Percentiles rank a stretch among this genome's conserved stretches.
These are phyloP conservation scores for Rosa chinensis DNA, from an alignment of 306 rosid species.

Conservation along the genomic window DNA sequence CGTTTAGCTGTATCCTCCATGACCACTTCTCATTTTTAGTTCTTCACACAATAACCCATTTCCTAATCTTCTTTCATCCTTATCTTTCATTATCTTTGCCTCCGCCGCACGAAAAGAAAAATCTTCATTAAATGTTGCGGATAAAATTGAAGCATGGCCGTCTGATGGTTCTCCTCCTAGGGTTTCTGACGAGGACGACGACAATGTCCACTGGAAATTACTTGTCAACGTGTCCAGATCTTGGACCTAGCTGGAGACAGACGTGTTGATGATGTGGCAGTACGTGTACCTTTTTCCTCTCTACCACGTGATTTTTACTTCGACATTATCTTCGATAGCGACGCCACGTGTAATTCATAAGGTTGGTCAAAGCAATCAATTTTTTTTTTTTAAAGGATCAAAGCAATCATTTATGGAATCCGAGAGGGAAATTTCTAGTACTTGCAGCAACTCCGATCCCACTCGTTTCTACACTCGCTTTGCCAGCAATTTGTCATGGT, in stretches of 20 bases:
- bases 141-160: background rate
- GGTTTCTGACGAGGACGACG: background rate
- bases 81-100: background rate
- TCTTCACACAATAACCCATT: background rate
- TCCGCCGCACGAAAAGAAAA: background rate
- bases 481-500: background rate
- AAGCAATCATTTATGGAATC: constrained; percentile 22
- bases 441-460: background rate
- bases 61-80: background rate
- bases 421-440: background rate
- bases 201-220: background rate
- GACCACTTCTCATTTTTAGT: constrained; percentile 6
- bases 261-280: constrained; percentile 32
- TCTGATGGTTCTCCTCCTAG: background rate
- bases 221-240: constrained; percentile 31
- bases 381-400: background rate
- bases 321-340: background rate
- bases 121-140: background rate
- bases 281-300: constrained; percentile 22
- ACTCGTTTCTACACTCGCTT: background rate
- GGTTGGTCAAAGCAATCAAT: constrained; percentile 10
- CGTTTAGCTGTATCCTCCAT: constrained; percentile 24
- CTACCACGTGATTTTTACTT: constrained; percentile 32
- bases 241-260: constrained; percentile 30
- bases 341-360: constrained; percentile 34